These are phyloP conservation scores for Dictyostelium purpureum DNA, from an alignment of 78 protist species.

Conservation along the genomic window DNA sequence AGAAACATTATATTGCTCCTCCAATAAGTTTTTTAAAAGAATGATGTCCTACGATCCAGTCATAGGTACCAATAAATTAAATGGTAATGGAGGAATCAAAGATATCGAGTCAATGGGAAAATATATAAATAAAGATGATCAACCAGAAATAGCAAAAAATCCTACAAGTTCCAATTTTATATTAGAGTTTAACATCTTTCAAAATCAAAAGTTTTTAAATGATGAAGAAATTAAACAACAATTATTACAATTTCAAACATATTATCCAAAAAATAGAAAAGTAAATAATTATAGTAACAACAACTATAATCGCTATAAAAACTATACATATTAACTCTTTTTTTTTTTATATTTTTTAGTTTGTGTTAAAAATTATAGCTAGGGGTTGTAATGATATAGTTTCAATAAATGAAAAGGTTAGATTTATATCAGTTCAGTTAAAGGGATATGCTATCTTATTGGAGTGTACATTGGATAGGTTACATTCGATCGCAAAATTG, in stretches of 20 bases:
- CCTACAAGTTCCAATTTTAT: conserved; percentile 22
- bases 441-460: conserved; percentile 63
- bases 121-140: background rate
- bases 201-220: background rate
- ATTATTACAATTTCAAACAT: conserved; percentile 37
- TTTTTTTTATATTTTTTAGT: conserved; percentile 3
- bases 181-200: conserved; percentile 45
- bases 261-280: conserved; percentile 64
- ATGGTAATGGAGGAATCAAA: background rate
- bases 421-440: conserved; percentile 11
- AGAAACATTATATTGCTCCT: conserved; percentile 61
- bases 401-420: conserved; percentile 44
- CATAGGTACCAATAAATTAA: background rate
- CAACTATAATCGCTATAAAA: background rate
- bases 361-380: conserved; percentile 61
- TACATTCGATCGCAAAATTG: conserved; percentile 30
- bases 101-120: background rate
- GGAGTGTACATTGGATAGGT: conserved; percentile 66
- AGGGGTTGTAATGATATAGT: conserved; percentile 45
- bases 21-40: conserved; percentile 48
- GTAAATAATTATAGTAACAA: background rate
- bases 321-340: too few species aligned
- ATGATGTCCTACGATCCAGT: background rate
- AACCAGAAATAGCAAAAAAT: conserved; percentile 9
- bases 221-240: conserved; percentile 32